A percentile compares a stretch with the other conserved stretches of the same genome.
phyloP scores from a whole-genome alignment of 2,329 filamentous ascomycete genomes.

The Uncinocarpus reesii region DNA sequence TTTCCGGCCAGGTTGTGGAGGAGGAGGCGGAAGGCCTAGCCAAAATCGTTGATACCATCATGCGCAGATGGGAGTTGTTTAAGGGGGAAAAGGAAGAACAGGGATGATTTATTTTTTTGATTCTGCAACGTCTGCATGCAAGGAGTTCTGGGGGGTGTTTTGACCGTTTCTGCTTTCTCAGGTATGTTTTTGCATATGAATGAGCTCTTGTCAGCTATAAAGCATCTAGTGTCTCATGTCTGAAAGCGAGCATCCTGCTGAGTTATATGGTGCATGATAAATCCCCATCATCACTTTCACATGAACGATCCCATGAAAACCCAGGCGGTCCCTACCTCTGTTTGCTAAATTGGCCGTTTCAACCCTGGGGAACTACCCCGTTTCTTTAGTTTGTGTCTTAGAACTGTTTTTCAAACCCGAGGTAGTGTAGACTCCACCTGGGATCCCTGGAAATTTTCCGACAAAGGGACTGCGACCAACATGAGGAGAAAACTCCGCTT shows the following conservation, averaged over 20 bases:
- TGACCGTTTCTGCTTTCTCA: neutral
- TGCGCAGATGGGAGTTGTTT: slow-evolving; percentile 37
- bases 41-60: slow-evolving; percentile 60
- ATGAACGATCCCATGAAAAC: too few species aligned
- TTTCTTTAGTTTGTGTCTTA: too few species aligned
- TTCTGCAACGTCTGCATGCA: too few species aligned
- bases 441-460: too few species aligned
- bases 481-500: too few species aligned
- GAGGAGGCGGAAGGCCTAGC: slow-evolving; percentile 89
- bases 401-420: too few species aligned
- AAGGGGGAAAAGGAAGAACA: neutral
- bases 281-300: too few species aligned
- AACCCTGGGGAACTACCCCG: too few species aligned
- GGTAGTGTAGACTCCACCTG: too few species aligned
- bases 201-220: neutral
- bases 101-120: neutral
- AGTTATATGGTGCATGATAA: neutral
- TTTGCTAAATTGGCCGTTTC: too few species aligned
- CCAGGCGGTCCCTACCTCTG: too few species aligned
- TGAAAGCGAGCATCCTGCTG: neutral
- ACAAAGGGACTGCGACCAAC: too few species aligned
- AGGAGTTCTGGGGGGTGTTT: neutral
- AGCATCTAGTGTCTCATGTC: neutral
- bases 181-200: neutral
- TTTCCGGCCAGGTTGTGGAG: slow-evolving; percentile 71